Evolutionary conservation across 345 rosid species (phyloP).

Genomic region (Populus euphratica): DNA sequence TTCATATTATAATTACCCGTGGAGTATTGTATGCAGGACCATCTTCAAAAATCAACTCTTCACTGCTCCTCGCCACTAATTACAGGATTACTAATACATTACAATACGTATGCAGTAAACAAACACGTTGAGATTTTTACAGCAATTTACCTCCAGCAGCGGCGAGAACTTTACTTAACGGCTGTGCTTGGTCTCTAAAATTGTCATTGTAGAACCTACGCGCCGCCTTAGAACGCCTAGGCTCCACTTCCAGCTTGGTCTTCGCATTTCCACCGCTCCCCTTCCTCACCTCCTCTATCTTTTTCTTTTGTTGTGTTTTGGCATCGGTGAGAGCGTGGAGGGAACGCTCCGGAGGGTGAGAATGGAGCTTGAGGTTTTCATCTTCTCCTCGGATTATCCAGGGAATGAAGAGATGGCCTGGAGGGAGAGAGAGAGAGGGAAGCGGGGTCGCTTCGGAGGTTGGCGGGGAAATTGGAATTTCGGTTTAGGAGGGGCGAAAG

Average conservation of each 20-base stretch:
- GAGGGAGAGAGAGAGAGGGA: neutral
- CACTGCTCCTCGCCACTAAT: constrained; percentile 80
- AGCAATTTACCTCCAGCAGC: constrained; percentile 77
- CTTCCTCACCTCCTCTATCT: constrained; percentile 32
- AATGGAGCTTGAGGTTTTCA: constrained; percentile 68
- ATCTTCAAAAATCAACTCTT: constrained; percentile 82
- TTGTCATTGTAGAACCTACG: constrained; percentile 81
- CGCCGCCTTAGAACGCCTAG: constrained; percentile 66
- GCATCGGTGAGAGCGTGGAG: constrained; percentile 62
- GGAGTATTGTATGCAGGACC: constrained; percentile 77
- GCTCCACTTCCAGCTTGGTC: constrained; percentile 21
- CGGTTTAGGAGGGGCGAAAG: constrained; percentile 75
- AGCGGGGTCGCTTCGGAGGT: constrained; percentile 4
- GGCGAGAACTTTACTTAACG: constrained; percentile 87
- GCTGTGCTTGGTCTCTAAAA: constrained; percentile 64
- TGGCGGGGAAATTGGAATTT: constrained; percentile 31
- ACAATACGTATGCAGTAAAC: neutral
- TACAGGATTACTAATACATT: constrained; percentile 1
- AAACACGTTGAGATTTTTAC: neutral
- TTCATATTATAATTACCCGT: constrained; percentile 41
- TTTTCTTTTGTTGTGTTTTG: constrained; percentile 46
- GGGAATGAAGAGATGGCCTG: constrained; percentile 68
- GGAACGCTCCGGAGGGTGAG: constrained; percentile 62
- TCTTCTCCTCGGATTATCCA: constrained; percentile 93
- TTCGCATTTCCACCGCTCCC: constrained; percentile 8